These are phyloP conservation scores for Vinca minor DNA, from an alignment of 257 asterid genomes.

Conservation along the genomic window DNA sequence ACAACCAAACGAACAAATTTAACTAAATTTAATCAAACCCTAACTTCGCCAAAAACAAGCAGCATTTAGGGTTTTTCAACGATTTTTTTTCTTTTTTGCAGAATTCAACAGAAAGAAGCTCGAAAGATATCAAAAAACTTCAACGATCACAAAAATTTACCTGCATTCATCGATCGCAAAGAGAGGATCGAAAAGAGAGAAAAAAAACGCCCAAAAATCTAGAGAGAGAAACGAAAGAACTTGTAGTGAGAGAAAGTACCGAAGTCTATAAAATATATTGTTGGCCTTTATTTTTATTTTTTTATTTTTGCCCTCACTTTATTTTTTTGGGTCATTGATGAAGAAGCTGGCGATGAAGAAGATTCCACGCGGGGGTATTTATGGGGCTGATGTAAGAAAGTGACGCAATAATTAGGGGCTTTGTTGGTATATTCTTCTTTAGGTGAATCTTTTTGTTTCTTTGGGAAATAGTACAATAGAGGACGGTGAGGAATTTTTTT, in stretches of 20 bases:
- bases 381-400: neutral
- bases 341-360: conserved; percentile 13
- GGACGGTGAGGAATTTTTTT: neutral
- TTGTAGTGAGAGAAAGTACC: neutral
- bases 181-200: conserved; percentile 38
- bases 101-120: conserved; percentile 20
- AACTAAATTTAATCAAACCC: no score
- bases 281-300: conserved; percentile 4
- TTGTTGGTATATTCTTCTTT: neutral
- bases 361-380: conserved; percentile 12
- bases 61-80: conserved; percentile 47
- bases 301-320: neutral
- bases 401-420: neutral
- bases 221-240: no score
- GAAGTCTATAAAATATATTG: conserved; percentile 1
- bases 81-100: conserved; percentile 12
- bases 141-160: conserved; percentile 18
- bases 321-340: no score
- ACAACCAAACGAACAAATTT: no score
- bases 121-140: conserved; percentile 12
- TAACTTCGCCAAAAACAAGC: conserved; percentile 21
- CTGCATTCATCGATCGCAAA: conserved; percentile 49
- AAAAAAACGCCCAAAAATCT: conserved; percentile 17
- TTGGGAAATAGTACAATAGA: neutral
- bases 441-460: neutral